Evolutionary conservation across 306 rosid genomes (phyloP).

Genomic region (Coriaria nepalensis): DNA sequence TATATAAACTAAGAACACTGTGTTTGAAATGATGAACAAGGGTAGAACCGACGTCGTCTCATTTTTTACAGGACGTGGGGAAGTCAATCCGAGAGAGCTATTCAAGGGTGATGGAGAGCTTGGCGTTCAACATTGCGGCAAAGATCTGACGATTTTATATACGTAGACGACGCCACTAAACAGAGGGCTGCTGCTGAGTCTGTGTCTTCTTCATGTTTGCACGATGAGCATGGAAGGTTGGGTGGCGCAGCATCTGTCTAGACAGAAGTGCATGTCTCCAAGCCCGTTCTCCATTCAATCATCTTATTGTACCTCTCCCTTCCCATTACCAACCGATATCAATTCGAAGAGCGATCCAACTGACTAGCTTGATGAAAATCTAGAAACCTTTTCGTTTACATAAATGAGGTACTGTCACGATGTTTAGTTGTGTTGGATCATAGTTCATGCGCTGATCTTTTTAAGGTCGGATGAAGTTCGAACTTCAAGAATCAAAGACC

Average conservation of each 20-base stretch:
- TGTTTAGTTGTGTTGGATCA: no score
- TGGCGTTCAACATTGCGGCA: constrained; percentile 37
- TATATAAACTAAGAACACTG: no score
- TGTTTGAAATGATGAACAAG: background rate
- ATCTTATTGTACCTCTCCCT: constrained; percentile 5
- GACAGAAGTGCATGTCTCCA: constrained; percentile 15
- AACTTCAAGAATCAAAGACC: no score
- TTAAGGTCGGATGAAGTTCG: no score
- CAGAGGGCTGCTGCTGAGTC: constrained; percentile 22
- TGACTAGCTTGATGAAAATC: constrained; percentile 13
- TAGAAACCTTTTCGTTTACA: constrained; percentile 4
- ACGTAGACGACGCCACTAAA: constrained; percentile 28
- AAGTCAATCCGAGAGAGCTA: constrained; percentile 39
- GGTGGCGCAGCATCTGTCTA: constrained; percentile 3
- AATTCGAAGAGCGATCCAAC: background rate
- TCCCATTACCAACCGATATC: constrained; percentile 1
- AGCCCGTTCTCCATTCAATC: constrained; percentile 16
- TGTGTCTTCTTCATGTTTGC: background rate
- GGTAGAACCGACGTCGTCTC: background rate
- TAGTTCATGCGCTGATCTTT: no score
- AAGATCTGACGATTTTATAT: constrained; percentile 41
- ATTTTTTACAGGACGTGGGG: constrained; percentile 30
- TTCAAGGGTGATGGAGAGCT: constrained; percentile 39
- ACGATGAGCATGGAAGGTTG: constrained; percentile 15
- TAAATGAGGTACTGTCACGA: no score